Percentiles rank a stretch among this genome's conserved stretches.
Evolutionary conservation across 805 yeast species (phyloP).

Genomic region (Alloascoidea africana): DNA sequence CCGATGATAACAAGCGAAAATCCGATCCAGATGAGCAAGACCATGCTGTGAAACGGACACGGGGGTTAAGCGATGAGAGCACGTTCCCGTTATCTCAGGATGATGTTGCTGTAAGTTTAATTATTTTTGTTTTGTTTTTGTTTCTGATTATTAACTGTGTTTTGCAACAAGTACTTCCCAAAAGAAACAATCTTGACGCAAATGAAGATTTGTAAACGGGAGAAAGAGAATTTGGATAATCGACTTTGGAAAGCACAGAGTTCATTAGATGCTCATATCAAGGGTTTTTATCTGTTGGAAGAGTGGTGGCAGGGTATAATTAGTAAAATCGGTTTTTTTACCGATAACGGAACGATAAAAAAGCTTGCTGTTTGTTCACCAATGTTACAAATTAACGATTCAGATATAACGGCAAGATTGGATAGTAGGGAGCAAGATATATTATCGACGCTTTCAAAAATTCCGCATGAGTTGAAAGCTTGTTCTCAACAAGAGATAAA

Average conservation of each 20-base stretch:
- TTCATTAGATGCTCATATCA: background rate
- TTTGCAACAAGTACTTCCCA: background rate
- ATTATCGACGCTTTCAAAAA: background rate
- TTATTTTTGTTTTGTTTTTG: background rate
- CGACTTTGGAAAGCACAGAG: background rate
- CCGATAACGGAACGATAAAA: background rate
- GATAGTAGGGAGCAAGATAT: background rate
- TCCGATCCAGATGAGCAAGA: no score
- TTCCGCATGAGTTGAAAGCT: background rate
- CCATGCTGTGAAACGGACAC: no score
- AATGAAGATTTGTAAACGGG: background rate
- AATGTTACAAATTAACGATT: background rate
- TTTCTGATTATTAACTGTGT: background rate
- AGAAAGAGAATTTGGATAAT: background rate
- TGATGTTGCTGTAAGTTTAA: background rate
- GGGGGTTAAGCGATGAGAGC: conserved; percentile 1
- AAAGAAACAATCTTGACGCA: background rate
- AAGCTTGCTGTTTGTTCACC: background rate
- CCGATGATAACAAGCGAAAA: no score
- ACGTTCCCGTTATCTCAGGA: background rate
- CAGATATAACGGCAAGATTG: background rate
- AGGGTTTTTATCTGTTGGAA: background rate
- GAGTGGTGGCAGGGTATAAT: background rate
- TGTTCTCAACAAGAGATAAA: background rate
- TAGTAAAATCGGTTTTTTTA: background rate